Base-by-base conservation (phyloP, 2,329 filamentous ascomycete genomes). In the Botryotinia globosa region DNA sequence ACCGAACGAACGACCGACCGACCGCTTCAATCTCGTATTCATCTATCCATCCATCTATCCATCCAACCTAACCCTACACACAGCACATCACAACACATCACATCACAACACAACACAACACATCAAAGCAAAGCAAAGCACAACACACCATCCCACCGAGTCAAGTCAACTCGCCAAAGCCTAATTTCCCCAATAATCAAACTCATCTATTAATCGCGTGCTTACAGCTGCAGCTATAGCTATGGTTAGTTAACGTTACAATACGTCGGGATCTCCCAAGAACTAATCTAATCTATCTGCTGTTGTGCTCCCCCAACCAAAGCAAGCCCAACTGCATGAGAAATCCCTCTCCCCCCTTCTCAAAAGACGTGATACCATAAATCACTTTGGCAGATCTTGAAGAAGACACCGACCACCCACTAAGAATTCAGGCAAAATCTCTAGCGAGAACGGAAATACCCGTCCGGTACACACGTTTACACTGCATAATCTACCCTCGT, bases 401-500 rank as follows among this genome's bases (percentile, higher is more conserved):
- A 56, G 51, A 56, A 56, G 14, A 56, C 5, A 56, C 51, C 51
- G 14, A 56, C 51, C n/a, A 8, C n/a, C 7, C 51, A 29, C 51
- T 29, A 56, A 29, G 51, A n/a, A 56, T 56, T 56, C 14, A 56
- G 51, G 51, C 51, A 56, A 56, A 56, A 56, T 56, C n/a, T 56
- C 51, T 56, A 56, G 51, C 32, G n/a, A 18, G 51, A 56, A 56
- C 51, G 51, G 51, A 56, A 29, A 56, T 32, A 56, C 51, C 51
- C 51, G 51, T 18, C 51, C 51, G 51, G 9, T 29, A 29, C 51
- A 56, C 51, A 56, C n/a, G 14, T 56, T 56, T 56, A 56, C 51
- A 56, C n/a, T 56, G 51, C 51, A 56, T 56, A 56, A 56, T 56
- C 51, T 56, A 56, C 51, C 51, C 51, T 56, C 51, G n/a, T 56